Evolutionary conservation across 306 rosid species (phyloP).

Genomic region (Vigna reflexopilosa): DNA sequence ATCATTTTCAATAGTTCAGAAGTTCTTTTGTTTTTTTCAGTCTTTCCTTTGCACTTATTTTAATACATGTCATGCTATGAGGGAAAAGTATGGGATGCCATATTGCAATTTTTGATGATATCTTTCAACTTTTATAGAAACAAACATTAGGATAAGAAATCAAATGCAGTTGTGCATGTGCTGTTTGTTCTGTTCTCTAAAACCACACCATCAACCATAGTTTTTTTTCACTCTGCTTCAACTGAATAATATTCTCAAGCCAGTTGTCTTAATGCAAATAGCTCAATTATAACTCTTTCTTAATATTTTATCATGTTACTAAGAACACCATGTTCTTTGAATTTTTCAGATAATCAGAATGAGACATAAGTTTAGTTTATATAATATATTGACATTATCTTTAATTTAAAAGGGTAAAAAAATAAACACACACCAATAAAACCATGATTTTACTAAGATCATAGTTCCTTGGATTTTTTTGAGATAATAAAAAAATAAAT

Average conservation of each 20-base stretch:
- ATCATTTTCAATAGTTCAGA: constrained; percentile 33
- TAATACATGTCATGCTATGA: constrained; percentile 5
- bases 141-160: constrained; percentile 41
- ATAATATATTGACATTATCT: no score
- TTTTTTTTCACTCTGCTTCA: constrained; percentile 37
- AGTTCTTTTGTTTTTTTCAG: constrained; percentile 15
- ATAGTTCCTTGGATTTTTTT: no score
- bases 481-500: no score
- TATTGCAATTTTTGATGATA: constrained; percentile 32
- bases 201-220: constrained; percentile 31
- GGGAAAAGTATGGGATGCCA: constrained; percentile 45
- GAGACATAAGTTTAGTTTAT: no score
- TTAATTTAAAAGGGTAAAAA: no score
- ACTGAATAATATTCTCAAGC: constrained; percentile 33
- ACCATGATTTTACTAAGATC: no score
- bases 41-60: not conserved
- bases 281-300: constrained; percentile 32
- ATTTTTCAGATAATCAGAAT: not conserved
- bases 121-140: constrained; percentile 10
- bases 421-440: no score
- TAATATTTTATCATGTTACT: constrained; percentile 21
- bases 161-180: constrained; percentile 45
- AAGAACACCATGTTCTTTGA: constrained; percentile 32
- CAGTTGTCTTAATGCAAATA: constrained; percentile 33
- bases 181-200: constrained; percentile 38